These are phyloP conservation scores for Gardenia jasminoides DNA, from an alignment of 257 asterid species.

Conservation along the genomic window DNA sequence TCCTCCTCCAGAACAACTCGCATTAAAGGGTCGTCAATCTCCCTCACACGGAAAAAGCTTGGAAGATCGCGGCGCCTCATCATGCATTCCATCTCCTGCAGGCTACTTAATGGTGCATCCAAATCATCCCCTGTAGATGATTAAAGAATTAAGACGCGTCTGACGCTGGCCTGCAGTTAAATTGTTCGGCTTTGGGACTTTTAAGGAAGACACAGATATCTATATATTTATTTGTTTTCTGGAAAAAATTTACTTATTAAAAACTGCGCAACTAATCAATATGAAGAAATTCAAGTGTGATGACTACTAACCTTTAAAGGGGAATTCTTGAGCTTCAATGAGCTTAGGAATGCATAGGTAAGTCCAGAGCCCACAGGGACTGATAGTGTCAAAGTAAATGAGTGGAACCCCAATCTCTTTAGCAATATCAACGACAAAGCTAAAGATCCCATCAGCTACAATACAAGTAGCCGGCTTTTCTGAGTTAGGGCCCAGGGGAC, in stretches of 20 bases:
- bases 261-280: not conserved
- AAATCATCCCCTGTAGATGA: constrained; percentile 47
- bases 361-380: constrained; percentile 62
- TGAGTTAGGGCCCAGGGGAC: constrained; percentile 16
- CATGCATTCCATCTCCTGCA: constrained; percentile 28
- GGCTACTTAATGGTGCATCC: constrained; percentile 29
- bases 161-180: no score
- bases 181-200: not conserved
- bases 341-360: constrained; percentile 56
- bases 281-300: not conserved
- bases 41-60: constrained; percentile 19
- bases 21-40: constrained; percentile 21
- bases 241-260: no score
- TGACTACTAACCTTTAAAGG: constrained; percentile 44
- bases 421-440: constrained; percentile 45
- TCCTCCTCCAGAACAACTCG: constrained; percentile 33
- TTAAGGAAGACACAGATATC: no score
- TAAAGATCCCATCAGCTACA: constrained; percentile 54
- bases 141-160: no score
- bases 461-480: constrained; percentile 38
- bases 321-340: constrained; percentile 53
- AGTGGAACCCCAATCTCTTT: constrained; percentile 30
- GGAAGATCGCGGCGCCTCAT: constrained; percentile 35
- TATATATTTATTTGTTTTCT: no score
- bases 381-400: constrained; percentile 50